These are phyloP conservation scores for Nyctanthes arbortristis DNA, from an alignment of 257 asterid genomes.

Conservation along the genomic window DNA sequence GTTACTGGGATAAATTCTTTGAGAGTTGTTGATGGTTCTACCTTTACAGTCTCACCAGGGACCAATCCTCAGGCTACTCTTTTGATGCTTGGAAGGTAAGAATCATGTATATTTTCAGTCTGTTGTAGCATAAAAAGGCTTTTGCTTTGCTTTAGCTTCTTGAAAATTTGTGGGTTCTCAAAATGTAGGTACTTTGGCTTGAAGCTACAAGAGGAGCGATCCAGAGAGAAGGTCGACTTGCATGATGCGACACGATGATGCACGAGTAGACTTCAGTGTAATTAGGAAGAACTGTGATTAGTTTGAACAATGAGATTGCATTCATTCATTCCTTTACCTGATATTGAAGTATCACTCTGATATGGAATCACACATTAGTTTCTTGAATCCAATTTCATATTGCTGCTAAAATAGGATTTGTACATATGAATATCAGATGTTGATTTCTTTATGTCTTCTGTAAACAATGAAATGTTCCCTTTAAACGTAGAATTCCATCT, in stretches of 20 bases:
- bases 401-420: too few relatives aligned
- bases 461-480: neutral
- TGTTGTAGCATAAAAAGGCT: neutral
- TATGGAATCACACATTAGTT: too few relatives aligned
- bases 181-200: constrained; percentile 65
- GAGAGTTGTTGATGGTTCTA: constrained; percentile 82
- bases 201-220: constrained; percentile 63
- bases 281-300: neutral
- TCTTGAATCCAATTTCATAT: too few relatives aligned
- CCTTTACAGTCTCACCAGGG: constrained; percentile 71
- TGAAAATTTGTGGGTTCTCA: neutral
- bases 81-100: constrained; percentile 82
- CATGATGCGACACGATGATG: neutral
- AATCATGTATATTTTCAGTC: neutral
- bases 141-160: neutral
- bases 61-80: constrained; percentile 96
- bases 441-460: too few relatives aligned
- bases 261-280: neutral
- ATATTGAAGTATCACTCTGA: too few relatives aligned
- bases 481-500: neutral
- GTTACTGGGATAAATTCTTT: constrained; percentile 61
- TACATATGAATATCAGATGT: too few relatives aligned
- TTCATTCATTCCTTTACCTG: neutral
- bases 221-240: constrained; percentile 17
- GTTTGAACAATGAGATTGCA: neutral